These are phyloP conservation scores for Paramyrothecium sp. DNA, from an alignment of 2,329 filamentous ascomycete species.

Conservation along the genomic window DNA sequence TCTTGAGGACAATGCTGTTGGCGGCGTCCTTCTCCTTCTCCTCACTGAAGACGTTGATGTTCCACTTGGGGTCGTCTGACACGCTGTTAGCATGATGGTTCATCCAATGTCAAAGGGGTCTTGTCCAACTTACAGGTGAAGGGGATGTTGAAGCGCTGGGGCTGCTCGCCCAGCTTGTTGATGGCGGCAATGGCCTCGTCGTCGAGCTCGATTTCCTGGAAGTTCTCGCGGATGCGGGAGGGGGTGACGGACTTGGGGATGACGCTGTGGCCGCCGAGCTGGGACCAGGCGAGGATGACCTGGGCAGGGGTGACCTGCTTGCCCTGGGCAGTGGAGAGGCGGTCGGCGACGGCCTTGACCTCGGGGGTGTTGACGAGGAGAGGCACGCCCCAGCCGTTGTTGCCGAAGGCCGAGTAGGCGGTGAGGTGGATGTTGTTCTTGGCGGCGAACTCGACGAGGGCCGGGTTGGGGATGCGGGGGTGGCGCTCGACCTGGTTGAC, in stretches of 20 bases:
- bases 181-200: constrained; percentile 53
- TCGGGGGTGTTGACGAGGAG: constrained; percentile 51
- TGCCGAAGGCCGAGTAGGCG: constrained; percentile 60
- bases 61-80: constrained; percentile 50
- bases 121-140: constrained; percentile 32
- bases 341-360: constrained; percentile 52
- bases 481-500: constrained; percentile 71
- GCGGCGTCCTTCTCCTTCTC: constrained; percentile 48
- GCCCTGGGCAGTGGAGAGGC: constrained; percentile 29
- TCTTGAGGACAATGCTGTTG: constrained; percentile 42
- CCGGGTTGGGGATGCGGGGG: constrained; percentile 57
- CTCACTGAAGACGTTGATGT: constrained; percentile 55
- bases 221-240: constrained; percentile 68
- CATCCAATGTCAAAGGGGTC: not conserved
- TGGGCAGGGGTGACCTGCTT: constrained; percentile 40
- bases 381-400: constrained; percentile 39
- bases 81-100: constrained; percentile 7
- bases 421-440: constrained; percentile 64
- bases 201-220: constrained; percentile 60
- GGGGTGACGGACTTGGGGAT: constrained; percentile 75
- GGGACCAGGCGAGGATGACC: constrained; percentile 56
- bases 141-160: constrained; percentile 58
- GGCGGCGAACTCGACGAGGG: constrained; percentile 58
- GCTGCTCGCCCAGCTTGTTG: constrained; percentile 55
- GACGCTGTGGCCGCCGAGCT: constrained; percentile 62